phyloP scores from a whole-genome alignment of 495 filamentous ascomycete species.

The Trichoderma reesei region DNA sequence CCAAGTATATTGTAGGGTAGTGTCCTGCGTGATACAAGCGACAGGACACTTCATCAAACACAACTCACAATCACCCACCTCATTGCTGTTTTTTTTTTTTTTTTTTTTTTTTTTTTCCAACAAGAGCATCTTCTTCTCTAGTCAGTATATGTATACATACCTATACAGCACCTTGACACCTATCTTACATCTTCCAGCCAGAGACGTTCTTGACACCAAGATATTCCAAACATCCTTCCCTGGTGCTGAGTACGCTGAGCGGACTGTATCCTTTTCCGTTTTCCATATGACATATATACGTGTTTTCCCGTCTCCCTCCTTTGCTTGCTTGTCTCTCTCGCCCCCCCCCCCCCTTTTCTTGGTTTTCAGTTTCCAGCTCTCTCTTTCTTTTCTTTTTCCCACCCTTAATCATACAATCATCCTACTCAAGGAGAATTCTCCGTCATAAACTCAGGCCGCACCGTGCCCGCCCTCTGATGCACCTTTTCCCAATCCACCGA shows the following conservation, averaged over 20 bases:
- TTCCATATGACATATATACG: not conserved
- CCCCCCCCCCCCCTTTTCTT: too few species aligned
- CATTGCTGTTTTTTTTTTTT: not conserved
- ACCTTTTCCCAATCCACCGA: conserved; percentile 77
- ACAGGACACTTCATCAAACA: not conserved
- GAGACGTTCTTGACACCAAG: not conserved
- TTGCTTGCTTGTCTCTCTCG: not conserved
- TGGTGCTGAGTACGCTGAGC: not conserved
- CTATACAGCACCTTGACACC: not conserved
- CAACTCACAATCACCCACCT: not conserved
- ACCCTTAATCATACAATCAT: not conserved
- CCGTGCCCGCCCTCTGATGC: conserved; percentile 19
- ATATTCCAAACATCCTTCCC: not conserved
- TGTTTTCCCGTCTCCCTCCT: not conserved
- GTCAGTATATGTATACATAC: not conserved
- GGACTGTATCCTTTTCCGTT: not conserved
- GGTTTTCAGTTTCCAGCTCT: not conserved
- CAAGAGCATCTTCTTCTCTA: not conserved
- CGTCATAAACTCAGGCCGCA: conserved; percentile 11
- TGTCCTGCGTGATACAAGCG: too few species aligned
- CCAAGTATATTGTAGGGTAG: too few species aligned
- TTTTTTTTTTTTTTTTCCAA: too few species aligned
- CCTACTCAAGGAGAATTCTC: not conserved
- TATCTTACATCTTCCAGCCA: not conserved
- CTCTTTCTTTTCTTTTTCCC: not conserved